Evolutionary conservation across 1,284 basidiomycete genomes (phyloP), one percentile per base, ranked within the genome.

Genomic region (Ustilago xerochloae): DNA sequence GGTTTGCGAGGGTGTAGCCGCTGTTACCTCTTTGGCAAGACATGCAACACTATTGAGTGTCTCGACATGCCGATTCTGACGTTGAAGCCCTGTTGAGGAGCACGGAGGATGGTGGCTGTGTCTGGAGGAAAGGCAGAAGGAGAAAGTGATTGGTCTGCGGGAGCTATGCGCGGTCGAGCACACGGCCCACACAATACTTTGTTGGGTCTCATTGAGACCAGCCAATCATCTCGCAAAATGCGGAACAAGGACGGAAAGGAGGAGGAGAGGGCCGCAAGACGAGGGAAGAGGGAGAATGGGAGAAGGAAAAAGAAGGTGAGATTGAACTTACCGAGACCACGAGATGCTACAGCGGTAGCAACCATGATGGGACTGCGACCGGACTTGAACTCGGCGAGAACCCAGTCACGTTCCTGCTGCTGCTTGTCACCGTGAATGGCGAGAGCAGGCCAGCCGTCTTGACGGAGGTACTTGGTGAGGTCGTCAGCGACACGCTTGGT

Each of bases 341-440:
- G 95, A 85, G 94, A 97, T 75, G 96, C 96, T 81, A 99, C 85
- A 61, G 85, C 85, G 55, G 83, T 84, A 86, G 95, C 95, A 85
- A 99, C 95, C 87, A 99, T 90, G 86, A 99, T 98, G 13, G 97
- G 97, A 64, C 93, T 95, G 75, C 94, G 91, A 81, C 97, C 94
- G 64, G 93, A 92, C 88, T 98, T 98, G 90, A 99, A 99, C 87
- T 99, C 97, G 85, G 91, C 89, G 54, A 99, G 88, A 50, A 99
- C 96, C 96, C 97, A 99, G 85, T 99, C 96, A 88, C 96, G 94
- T 87, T 97, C 94, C 77, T 86, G 85, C 83, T 88, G 87, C 84
- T 94, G 93, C 84, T 93, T 95, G 88, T 99, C 96, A 84, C 96
- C 96, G 86, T 99, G 96, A 81, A 99, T 99, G 68, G 96, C 96